Evolutionary conservation across 192 early-diverging fungal species (phyloP).

Genomic region (Entomortierella parvispora): DNA sequence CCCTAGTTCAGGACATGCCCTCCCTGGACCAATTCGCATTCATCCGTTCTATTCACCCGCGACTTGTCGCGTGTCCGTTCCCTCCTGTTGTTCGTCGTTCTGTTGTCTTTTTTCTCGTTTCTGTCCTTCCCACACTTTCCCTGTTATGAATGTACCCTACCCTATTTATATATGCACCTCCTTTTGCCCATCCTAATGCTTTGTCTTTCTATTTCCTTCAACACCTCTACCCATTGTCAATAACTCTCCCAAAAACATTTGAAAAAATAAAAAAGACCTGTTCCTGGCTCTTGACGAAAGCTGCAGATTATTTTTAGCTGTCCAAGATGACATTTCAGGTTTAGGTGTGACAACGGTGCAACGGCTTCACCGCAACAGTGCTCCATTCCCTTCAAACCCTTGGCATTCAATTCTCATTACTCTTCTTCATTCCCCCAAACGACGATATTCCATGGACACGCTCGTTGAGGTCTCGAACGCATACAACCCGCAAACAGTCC

Average conservation of each 20-base stretch:
- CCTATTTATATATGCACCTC: neutral
- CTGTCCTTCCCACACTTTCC: neutral
- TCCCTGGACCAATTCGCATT: neutral
- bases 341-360: too few relatives aligned
- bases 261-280: constrained; percentile 1
- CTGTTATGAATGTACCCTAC: neutral
- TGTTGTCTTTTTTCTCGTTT: neutral
- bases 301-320: too few relatives aligned
- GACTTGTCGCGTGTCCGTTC: neutral
- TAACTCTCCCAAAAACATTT: neutral
- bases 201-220: neutral
- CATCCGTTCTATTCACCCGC: too few relatives aligned
- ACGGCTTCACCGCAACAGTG: neutral
- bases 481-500: constrained; percentile 18
- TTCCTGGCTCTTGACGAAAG: too few relatives aligned
- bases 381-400: neutral
- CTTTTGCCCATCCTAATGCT: neutral
- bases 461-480: constrained; percentile 5
- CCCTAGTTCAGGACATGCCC: neutral
- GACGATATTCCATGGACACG: constrained; percentile 13
- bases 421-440: neutral
- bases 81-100: neutral
- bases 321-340: too few relatives aligned
- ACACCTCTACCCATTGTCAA: neutral
- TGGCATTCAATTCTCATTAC: neutral